Evolutionary conservation across 352 stramenopile species (phyloP).

Genomic region (Achlya hypogyna): DNA sequence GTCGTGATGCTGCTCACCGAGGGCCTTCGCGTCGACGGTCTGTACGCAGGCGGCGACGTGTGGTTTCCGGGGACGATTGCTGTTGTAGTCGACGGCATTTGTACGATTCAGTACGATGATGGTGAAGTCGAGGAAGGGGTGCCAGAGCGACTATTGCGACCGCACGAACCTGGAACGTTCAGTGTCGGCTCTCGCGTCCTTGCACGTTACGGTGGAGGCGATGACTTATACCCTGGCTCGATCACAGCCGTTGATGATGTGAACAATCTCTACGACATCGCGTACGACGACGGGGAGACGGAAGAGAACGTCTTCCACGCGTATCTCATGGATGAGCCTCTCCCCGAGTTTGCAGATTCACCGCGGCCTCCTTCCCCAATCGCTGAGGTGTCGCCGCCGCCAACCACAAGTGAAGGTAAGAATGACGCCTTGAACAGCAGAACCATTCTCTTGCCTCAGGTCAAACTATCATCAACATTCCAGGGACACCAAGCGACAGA

Average conservation of each 20-base stretch:
- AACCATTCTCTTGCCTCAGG: too few relatives aligned
- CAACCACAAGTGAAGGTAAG: not conserved
- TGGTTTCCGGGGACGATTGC: conserved; percentile 61
- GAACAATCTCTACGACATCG: conserved; percentile 48
- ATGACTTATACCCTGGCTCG: conserved; percentile 59
- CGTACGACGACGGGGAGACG: conserved; percentile 77
- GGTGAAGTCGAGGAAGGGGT: conserved; percentile 52
- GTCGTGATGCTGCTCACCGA: conserved; percentile 20
- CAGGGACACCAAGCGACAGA: too few relatives aligned
- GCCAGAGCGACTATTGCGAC: conserved; percentile 31
- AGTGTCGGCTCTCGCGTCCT: conserved; percentile 61
- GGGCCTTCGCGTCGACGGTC: conserved; percentile 55
- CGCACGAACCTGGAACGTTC: conserved; percentile 55
- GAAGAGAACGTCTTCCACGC: conserved; percentile 44
- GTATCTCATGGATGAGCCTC: conserved; percentile 30
- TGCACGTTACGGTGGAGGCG: conserved; percentile 49
- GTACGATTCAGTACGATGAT: conserved; percentile 67
- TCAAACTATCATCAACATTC: too few relatives aligned
- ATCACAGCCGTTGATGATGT: conserved; percentile 54
- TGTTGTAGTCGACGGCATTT: conserved; percentile 28
- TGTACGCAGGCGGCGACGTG: conserved; percentile 75
- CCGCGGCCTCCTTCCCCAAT: not conserved
- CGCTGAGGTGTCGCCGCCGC: not conserved
- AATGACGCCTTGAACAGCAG: too few relatives aligned
- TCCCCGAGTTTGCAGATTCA: not conserved